A percentile compares a stretch with the other conserved stretches of the same genome.
Conservation (phyloP, 2,329 filamentous ascomycete species). For the Cladophialophora carrionii region DNA sequence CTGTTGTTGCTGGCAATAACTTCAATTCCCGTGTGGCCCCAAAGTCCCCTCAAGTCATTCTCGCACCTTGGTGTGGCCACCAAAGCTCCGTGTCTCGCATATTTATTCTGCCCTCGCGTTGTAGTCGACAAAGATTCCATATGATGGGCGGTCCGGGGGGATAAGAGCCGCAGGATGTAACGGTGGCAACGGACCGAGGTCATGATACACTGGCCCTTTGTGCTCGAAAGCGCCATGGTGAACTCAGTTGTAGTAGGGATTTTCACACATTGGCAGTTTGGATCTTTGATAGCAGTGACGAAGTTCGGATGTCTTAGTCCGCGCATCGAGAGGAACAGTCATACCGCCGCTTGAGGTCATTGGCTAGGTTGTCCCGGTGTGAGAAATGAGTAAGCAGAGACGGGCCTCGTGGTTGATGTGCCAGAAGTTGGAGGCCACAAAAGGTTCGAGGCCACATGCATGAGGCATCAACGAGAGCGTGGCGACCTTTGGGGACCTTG, state of each 20-base stretch:
- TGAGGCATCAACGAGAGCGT: background rate
- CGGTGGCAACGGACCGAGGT: constrained; percentile 1
- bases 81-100: background rate
- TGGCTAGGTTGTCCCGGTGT: background rate
- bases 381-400: background rate
- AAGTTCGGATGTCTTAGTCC: constrained; percentile 1
- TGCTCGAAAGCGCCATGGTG: constrained; percentile 1
- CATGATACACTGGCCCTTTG: background rate
- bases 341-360: background rate
- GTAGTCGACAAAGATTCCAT: constrained; percentile 2
- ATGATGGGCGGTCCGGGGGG: background rate
- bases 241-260: background rate
- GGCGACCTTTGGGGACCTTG: constrained; percentile 3
- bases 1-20: too few species aligned
- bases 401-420: background rate
- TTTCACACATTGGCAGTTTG: background rate
- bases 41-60: background rate
- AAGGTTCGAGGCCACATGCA: background rate
- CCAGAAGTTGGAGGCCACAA: constrained; percentile 4
- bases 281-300: background rate
- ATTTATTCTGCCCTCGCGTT: background rate
- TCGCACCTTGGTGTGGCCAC: constrained; percentile 1
- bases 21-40: background rate
- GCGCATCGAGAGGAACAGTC: background rate
- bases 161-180: constrained; percentile 2